Evolutionary conservation across 495 filamentous ascomycete genomes (phyloP), one percentile per base, ranked within the genome.

Genomic region (Penicillium salamii): DNA sequence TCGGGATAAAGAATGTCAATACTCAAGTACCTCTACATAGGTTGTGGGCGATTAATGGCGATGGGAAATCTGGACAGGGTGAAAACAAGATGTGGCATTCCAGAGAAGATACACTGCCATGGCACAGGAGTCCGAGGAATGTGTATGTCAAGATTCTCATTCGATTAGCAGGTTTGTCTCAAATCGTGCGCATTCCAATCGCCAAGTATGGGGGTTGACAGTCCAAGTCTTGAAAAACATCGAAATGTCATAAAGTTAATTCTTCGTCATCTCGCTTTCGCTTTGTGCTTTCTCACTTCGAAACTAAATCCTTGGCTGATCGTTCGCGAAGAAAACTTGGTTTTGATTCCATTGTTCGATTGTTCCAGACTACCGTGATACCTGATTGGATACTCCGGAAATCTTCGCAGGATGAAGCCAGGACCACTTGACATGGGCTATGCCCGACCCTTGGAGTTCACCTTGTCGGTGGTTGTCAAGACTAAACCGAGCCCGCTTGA

Each of bases 361-460:
- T 1, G 29, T 21, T 38, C 0, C 1, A 12, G 1, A 17, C 20
- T 29, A 13, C 0, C 13, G 1, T 21, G 36, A 26, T 26, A 26
- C 8, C 8, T 29, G 8, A 6, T 29, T 17, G 12, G 18, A 21
- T n/a, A 32, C 17, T 9, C 4, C 21, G 11, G 8, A 11, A 7
- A 8, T 33, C 5, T n/a, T 13, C 1, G 23, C 29, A 35, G 33
- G 0, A 50, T 50, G 47, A 50, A 50, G 6, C 38, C 29, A 13
- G 29, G 37, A 11, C 37, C 47, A 23, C 39, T 50, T 7, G 47
- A 50, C 20, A 24, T 50, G 47, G 47, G 47, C 18, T 36, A 35
- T 42, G 37, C 47, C 20, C 47, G 47, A 8, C 39, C 39, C 15
- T 37, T 50, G 28, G 47, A 50, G 32, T 50, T 42, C 13, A 50